Evolutionary conservation across 2,329 filamentous ascomycete genomes (phyloP), one percentile per base, ranked within the genome.

Genomic region (Calonectria pauciramosa): DNA sequence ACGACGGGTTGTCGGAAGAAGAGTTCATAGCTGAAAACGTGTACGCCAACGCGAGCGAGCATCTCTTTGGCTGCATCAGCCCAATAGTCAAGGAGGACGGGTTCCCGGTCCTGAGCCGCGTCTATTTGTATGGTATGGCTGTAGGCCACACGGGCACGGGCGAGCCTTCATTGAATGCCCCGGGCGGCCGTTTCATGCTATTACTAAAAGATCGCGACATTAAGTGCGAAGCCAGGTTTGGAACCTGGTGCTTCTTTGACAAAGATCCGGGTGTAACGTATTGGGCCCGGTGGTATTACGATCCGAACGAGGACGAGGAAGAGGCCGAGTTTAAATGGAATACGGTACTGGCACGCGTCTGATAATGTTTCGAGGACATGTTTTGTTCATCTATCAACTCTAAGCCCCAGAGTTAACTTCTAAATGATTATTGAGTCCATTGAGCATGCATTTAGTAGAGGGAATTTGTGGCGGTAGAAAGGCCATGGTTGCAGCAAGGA

Each of bases 231-330:
- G 77, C 71, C 3, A 74, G 77, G 4, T 7, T 67, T 20, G 77
- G 77, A 0, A 34, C 52, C 0, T 79, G 77, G 77, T 79, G 73
- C 9, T 66, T 20, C 11, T 77, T 77, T 56, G 32, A 76, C 28
- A 28, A 16, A 7, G 28, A 26, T 6, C 20, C 26, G 9, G 67
- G 67, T 6, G 38, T n/a, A 1, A 28, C 52, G 3, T 4, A 28
- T 8, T 49, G 67, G 67, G 52, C 52, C 20, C 20, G 28, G 20
- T 69, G 67, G 67, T 3, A 47, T 20, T 30, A 41, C 0, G n/a
- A 60, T 14, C 4, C 47, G 1, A 9, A 44, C n/a, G 67, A 69
- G 8, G 32, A 41, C 3, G 52, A 59, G 4, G 52, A 36, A 36
- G 52, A 36, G 4, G 30, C 14, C 23, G 8, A 18, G 18, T 20